Conservation (phyloP, 2,329 filamentous ascomycete genomes). For the Hypocreales sp. region DNA sequence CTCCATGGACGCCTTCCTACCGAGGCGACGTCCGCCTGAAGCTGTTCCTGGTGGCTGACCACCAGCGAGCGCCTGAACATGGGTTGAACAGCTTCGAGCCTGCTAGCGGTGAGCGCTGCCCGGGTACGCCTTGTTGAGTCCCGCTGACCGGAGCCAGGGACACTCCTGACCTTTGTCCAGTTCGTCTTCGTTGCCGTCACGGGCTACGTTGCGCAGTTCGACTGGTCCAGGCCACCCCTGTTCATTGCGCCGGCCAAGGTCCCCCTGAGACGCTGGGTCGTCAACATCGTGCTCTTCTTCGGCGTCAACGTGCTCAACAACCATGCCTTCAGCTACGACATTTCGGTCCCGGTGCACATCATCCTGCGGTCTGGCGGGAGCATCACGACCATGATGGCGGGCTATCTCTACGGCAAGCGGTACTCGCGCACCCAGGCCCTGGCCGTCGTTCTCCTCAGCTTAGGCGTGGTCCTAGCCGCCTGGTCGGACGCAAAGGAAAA, state of each 20-base stretch:
- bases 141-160: slow-evolving; percentile 33
- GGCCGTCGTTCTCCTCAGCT: slow-evolving; percentile 68
- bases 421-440: slow-evolving; percentile 70
- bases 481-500: slow-evolving; percentile 81
- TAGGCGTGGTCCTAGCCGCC: slow-evolving; percentile 76
- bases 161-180: slow-evolving; percentile 77
- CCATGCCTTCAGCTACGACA: slow-evolving; percentile 91
- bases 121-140: no score
- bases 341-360: slow-evolving; percentile 92
- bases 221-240: slow-evolving; percentile 48
- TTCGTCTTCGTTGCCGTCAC: slow-evolving; percentile 71
- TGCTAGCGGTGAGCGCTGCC: slow-evolving; percentile 54
- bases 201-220: slow-evolving; percentile 63
- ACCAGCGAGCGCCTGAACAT: no score
- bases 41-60: no score
- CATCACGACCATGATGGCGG: slow-evolving; percentile 89
- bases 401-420: slow-evolving; percentile 69
- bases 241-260: slow-evolving; percentile 67
- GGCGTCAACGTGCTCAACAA: slow-evolving; percentile 94
- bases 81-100: slow-evolving; percentile 71
- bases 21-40: no score
- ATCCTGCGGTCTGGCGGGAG: slow-evolving; percentile 90
- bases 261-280: slow-evolving; percentile 68
- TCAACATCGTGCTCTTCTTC: slow-evolving; percentile 86
- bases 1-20: no score